Evolutionary conservation across 495 filamentous ascomycete species (phyloP).

Genomic region (Podospora tetraspora): DNA sequence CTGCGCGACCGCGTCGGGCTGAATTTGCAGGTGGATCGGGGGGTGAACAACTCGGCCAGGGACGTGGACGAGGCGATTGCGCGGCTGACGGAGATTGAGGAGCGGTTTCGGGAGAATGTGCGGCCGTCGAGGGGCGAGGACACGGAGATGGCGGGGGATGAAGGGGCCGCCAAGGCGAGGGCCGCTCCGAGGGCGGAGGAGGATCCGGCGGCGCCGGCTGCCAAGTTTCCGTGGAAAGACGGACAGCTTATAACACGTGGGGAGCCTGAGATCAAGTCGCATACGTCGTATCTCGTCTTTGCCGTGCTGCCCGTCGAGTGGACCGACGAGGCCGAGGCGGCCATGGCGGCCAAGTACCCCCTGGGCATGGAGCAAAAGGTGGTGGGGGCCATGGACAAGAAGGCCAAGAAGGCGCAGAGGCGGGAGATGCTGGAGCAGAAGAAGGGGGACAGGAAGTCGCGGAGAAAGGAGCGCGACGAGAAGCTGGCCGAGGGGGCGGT

Average conservation of each 20-base stretch:
- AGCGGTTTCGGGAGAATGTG: conserved; percentile 53
- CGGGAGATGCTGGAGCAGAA: conserved; percentile 37
- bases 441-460: conserved; percentile 20
- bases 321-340: conserved; percentile 76
- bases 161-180: conserved; percentile 24
- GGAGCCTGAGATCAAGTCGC: conserved; percentile 86
- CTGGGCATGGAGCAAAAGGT: conserved; percentile 41
- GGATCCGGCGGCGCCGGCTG: conserved; percentile 3
- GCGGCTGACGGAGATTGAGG: conserved; percentile 67
- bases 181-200: conserved; percentile 19
- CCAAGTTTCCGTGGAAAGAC: conserved; percentile 45
- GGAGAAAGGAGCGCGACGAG: conserved; percentile 28
- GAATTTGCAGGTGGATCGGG: conserved; percentile 36
- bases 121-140: conserved; percentile 16
- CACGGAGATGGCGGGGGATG: conserved; percentile 1
- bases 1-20: conserved; percentile 72
- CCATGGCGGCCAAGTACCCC: conserved; percentile 57
- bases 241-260: conserved; percentile 72
- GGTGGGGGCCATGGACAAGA: conserved; percentile 50
- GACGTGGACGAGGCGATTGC: conserved; percentile 73
- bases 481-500: conserved; percentile 17
- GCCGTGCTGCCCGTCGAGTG: conserved; percentile 81
- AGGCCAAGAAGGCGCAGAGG: conserved; percentile 44
- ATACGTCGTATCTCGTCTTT: conserved; percentile 94
- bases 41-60: conserved; percentile 48